Evolutionary conservation across 331 rosid genomes (phyloP).

Genomic region (Arachis monticola): DNA sequence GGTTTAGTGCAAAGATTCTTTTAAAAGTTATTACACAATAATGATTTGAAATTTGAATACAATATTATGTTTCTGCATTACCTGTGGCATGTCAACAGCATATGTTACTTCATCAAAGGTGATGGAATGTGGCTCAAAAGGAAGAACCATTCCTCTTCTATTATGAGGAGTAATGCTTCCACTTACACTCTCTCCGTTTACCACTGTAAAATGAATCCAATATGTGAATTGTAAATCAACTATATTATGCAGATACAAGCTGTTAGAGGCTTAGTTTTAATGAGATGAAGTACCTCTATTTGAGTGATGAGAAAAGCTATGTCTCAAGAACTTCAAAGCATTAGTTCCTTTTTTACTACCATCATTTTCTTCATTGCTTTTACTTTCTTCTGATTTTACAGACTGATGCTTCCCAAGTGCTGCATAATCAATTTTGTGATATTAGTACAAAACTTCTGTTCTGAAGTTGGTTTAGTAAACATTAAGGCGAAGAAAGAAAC

Average conservation of each 20-base stretch:
- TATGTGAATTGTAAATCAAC: conserved; percentile 28
- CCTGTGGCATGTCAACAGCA: conserved; percentile 79
- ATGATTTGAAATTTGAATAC: conserved; percentile 17
- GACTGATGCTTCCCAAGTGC: conserved; percentile 49
- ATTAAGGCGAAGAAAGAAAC: conserved; percentile 38
- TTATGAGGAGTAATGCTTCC: conserved; percentile 23
- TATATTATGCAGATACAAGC: not conserved
- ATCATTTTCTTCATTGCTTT: conserved; percentile 31
- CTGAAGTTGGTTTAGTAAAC: not conserved
- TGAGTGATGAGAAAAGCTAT: conserved; percentile 40
- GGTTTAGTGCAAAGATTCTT: conserved; percentile 3
- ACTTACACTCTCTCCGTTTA: conserved; percentile 13
- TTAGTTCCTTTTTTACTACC: conserved; percentile 16
- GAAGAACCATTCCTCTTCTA: conserved; percentile 68
- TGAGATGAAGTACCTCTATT: conserved; percentile 42
- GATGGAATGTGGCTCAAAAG: conserved; percentile 69
- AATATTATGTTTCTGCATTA: conserved; percentile 34
- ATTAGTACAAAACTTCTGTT: conserved; percentile 22
- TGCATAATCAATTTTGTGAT: conserved; percentile 37
- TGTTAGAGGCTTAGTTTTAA: conserved; percentile 15
- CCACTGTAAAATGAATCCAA: conserved; percentile 34
- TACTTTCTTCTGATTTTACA: conserved; percentile 42
- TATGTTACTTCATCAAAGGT: conserved; percentile 66
- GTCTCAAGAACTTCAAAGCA: conserved; percentile 15
- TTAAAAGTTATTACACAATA: not conserved